phyloP scores from a whole-genome alignment of 1,284 basidiomycete genomes.

The Clitocybe nebularis region DNA sequence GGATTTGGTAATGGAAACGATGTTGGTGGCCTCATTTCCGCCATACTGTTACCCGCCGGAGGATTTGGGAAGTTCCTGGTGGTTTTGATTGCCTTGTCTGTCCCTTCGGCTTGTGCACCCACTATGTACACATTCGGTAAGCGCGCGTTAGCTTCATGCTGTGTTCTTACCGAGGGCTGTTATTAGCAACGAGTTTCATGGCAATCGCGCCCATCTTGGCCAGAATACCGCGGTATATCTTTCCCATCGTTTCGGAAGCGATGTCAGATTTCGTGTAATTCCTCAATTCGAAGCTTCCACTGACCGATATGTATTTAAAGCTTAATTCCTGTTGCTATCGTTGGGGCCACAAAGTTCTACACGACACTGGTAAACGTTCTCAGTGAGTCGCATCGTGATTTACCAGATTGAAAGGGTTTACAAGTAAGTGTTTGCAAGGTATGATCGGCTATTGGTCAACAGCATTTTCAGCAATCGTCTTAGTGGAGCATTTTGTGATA shows the following conservation, averaged over 20 bases:
- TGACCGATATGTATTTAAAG: constrained; percentile 25
- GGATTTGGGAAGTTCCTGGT: constrained; percentile 52
- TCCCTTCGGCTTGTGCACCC: constrained; percentile 60
- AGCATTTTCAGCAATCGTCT: constrained; percentile 49
- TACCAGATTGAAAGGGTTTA: constrained; percentile 7
- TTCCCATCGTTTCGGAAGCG: constrained; percentile 29
- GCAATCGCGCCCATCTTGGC: neutral
- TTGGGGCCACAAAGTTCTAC: constrained; percentile 58
- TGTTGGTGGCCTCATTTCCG: constrained; percentile 54
- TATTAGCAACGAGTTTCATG: neutral
- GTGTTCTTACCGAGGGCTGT: constrained; percentile 1
- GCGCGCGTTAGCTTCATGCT: neutral
- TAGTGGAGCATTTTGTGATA: constrained; percentile 58
- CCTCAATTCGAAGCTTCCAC: neutral
- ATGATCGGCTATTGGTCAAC: constrained; percentile 62
- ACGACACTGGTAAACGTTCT: constrained; percentile 52
- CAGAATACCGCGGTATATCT: constrained; percentile 4
- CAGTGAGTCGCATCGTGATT: constrained; percentile 31
- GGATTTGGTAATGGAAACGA: constrained; percentile 53
- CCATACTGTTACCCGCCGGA: constrained; percentile 44
- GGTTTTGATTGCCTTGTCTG: constrained; percentile 42
- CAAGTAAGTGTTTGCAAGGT: constrained; percentile 15
- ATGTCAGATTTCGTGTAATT: constrained; percentile 38
- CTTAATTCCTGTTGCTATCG: constrained; percentile 54
- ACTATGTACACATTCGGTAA: constrained; percentile 72